phyloP scores from a whole-genome alignment of 2,329 filamentous ascomycete genomes.

The Fusarium clavum region DNA sequence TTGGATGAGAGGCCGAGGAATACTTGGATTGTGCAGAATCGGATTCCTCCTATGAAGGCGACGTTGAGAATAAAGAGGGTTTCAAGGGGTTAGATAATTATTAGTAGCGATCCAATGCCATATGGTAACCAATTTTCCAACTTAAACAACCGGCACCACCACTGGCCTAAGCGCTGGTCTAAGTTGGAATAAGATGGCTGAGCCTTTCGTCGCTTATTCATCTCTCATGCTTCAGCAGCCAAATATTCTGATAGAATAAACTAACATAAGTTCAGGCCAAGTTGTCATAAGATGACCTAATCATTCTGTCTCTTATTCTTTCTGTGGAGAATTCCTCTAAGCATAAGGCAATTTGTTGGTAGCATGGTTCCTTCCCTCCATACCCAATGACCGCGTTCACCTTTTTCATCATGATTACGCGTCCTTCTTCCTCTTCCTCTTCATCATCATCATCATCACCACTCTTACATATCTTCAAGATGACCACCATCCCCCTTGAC shows the following conservation, averaged over 20 bases:
- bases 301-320: neutral
- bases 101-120: rapidly evolving
- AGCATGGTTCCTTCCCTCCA: neutral
- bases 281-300: too few species aligned
- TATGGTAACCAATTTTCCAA: neutral
- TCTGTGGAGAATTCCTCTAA: neutral
- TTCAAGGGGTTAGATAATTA: neutral
- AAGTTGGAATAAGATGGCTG: too few species aligned
- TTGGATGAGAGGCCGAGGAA: neutral
- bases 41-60: conserved; percentile 12
- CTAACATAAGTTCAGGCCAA: too few species aligned
- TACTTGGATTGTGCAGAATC: conserved; percentile 13
- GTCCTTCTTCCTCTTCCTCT: neutral
- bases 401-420: neutral
- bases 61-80: neutral
- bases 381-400: too few species aligned
- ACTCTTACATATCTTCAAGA: neutral
- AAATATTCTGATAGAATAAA: too few species aligned
- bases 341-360: neutral
- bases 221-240: too few species aligned
- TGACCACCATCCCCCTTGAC: neutral
- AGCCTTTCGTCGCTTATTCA: too few species aligned
- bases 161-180: neutral
- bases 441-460: neutral
- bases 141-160: too few species aligned